Base-by-base conservation (phyloP, 2,329 filamentous ascomycete genomes). In the Fusarium sp. region DNA sequence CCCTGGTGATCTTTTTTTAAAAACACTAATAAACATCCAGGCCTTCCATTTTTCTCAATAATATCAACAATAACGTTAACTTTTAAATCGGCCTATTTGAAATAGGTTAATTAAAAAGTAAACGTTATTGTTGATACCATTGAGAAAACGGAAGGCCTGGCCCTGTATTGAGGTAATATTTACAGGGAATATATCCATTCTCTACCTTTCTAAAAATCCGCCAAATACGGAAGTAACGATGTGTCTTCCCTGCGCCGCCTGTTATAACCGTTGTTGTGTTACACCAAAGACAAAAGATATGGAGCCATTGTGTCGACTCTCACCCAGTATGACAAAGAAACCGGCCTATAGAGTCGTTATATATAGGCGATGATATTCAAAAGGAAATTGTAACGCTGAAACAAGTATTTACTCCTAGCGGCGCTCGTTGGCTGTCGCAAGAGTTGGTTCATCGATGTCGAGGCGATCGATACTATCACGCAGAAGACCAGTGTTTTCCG, bases 401-500 rank as follows among this genome's bases (percentile, higher is more conserved):
- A 52, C 50, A 52, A 63, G 61, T 50, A 64, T 40, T 68, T 38
- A 16, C 40, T 70, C 56, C 40, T 70, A 50, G 31, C 71, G 67
- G 44, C 42, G 58, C 36, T 71, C 65, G 31, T 57, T 68, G 23
- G 47, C 26, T 28, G 59, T 38, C 28, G 61, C 46, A 59, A 72
- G 57, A 30, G 71, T 20, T 16, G 76, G 74, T 8, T 78, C 71
- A 38, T 80, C 81, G 34, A 78, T 77, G 20, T 81, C 79, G 8
- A 67, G 67, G 13, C 72, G 72, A 40, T 81, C 81, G 37, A 76
- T 71, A 49, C 78, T 80, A 11, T 80, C 78, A 13, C 78, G 78
- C 40, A 88, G 76, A 30, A 87, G 76, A 2, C 82, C 83, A 3
- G 80, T 79, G 8, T 76, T 75, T 42, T 87, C 84, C 57, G 83